These are phyloP conservation scores for Aspergillus heteromorphus DNA, from an alignment of 495 filamentous ascomycete species.

Conservation along the genomic window DNA sequence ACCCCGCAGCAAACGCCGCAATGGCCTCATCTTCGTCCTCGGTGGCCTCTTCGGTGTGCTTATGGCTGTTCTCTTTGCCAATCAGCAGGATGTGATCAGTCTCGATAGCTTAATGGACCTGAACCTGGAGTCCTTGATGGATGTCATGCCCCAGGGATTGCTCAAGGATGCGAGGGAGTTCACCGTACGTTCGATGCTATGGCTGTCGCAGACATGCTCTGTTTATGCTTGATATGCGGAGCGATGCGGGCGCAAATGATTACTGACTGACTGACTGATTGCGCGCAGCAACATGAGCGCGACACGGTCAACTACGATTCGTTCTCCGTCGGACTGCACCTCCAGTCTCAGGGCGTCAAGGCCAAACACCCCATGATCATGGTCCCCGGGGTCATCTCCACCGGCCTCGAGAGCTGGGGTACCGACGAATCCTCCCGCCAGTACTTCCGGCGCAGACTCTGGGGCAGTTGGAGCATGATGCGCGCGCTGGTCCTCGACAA, in stretches of 20 bases:
- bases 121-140: slow-evolving; percentile 75
- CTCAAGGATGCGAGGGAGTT: slow-evolving; percentile 78
- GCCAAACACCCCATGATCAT: slow-evolving; percentile 89
- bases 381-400: slow-evolving; percentile 96
- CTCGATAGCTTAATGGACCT: slow-evolving; percentile 74
- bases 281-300: slow-evolving; percentile 65
- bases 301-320: slow-evolving; percentile 88
- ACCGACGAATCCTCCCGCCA: slow-evolving; percentile 72
- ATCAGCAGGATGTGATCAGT: slow-evolving; percentile 76
- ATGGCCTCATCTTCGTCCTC: slow-evolving; percentile 72
- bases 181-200: slow-evolving; percentile 47
- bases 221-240: no score
- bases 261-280: not conserved
- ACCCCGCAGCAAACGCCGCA: slow-evolving; percentile 60
- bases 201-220: not conserved
- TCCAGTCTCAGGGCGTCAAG: slow-evolving; percentile 73
- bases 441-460: slow-evolving; percentile 89
- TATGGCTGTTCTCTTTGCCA: slow-evolving; percentile 76
- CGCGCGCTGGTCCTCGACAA: slow-evolving; percentile 87
- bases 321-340: slow-evolving; percentile 80
- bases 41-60: slow-evolving; percentile 81
- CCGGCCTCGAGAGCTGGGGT: slow-evolving; percentile 94
- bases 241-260: not conserved
- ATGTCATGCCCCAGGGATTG: slow-evolving; percentile 77
- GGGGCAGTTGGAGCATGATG: slow-evolving; percentile 99